phyloP scores from a whole-genome alignment of 1,284 basidiomycete species.

The Puccinia brachypodii region DNA sequence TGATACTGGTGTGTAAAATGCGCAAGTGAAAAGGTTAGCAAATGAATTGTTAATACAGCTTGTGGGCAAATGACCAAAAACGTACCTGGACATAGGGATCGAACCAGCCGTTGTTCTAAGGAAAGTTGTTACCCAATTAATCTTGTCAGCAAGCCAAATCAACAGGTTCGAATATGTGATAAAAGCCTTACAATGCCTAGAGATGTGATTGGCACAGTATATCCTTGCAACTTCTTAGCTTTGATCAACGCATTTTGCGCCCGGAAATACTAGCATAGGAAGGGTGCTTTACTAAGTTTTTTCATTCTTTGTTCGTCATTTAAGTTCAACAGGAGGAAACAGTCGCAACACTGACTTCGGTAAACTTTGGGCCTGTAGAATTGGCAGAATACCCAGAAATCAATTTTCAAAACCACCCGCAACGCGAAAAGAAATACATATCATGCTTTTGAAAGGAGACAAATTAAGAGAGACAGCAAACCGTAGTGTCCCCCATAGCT shows the following conservation, averaged over 20 bases:
- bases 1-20: constrained; percentile 19
- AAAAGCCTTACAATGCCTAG: constrained; percentile 38
- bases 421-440: not conserved
- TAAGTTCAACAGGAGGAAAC: not conserved
- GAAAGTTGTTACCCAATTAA: not conserved
- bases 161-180: not conserved
- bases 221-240: constrained; percentile 11
- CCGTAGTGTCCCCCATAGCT: constrained; percentile 48
- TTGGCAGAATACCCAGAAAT: not conserved
- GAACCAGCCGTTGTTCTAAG: constrained; percentile 48
- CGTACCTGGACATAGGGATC: constrained; percentile 40
- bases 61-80: not conserved
- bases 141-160: not conserved
- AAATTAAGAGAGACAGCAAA: not conserved
- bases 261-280: constrained; percentile 24
- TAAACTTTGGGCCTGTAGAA: constrained; percentile 11
- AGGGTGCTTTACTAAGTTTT: not conserved
- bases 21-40: not conserved
- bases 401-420: not conserved
- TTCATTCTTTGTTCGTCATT: not conserved
- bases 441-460: not conserved
- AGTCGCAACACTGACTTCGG: not conserved
- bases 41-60: not conserved
- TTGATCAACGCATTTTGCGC: constrained; percentile 34
- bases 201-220: constrained; percentile 6